Conservation (phyloP, 2,329 filamentous ascomycete species). For the Tolypocladium nubicola region DNA sequence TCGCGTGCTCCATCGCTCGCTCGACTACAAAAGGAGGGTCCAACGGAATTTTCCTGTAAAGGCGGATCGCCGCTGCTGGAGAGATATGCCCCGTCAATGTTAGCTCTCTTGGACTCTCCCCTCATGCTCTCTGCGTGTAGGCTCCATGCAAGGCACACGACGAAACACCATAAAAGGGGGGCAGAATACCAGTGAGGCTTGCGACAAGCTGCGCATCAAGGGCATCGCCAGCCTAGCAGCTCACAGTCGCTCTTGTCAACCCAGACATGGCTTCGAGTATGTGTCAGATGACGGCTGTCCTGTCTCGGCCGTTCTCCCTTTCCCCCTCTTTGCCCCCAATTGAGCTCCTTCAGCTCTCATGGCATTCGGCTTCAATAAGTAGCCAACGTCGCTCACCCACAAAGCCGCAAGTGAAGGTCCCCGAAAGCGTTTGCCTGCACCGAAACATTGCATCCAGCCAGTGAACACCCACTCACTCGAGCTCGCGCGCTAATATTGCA, state of each 20-base stretch:
- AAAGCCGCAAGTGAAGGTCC: neutral
- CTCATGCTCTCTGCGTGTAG: neutral
- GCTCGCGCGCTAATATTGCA: neutral
- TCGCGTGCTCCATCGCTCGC: no score
- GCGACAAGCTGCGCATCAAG: no score
- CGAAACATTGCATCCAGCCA: neutral
- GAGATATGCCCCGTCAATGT: neutral
- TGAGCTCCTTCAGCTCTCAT: neutral
- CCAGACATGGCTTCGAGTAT: no score
- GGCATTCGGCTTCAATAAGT: neutral
- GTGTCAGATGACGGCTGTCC: neutral
- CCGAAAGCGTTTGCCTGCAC: neutral
- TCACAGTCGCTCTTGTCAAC: no score
- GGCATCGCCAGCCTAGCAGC: no score
- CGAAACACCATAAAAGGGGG: no score
- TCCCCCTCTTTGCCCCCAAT: neutral
- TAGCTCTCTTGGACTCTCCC: neutral
- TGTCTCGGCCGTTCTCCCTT: neutral
- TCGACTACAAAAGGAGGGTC: no score
- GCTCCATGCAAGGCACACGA: no score
- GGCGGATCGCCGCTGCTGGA: neutral
- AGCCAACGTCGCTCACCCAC: neutral
- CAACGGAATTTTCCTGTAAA: neutral
- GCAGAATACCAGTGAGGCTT: no score
- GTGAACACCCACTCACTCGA: neutral